Percentiles rank a stretch among this genome's conserved stretches.
phyloP scores from a whole-genome alignment of 148 eudicot genomes.

The Diospyros kaki region DNA sequence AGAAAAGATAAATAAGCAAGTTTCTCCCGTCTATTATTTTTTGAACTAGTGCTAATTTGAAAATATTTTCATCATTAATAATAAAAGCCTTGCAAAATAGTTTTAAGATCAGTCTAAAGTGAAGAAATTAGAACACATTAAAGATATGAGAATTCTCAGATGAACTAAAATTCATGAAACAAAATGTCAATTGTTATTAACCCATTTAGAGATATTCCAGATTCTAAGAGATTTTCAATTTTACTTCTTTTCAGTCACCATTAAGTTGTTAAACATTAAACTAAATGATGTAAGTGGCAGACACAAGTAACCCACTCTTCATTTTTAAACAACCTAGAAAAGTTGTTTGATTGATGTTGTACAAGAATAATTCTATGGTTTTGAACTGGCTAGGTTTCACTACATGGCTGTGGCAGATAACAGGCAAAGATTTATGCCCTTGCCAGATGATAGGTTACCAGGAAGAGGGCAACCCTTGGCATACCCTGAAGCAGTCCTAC shows the following conservation, averaged over 20 bases:
- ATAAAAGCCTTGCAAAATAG: too few species aligned
- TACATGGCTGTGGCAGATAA: slow-evolving; percentile 83
- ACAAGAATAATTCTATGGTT: background rate
- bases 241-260: too few species aligned
- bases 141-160: too few species aligned
- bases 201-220: too few species aligned
- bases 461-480: slow-evolving; percentile 67
- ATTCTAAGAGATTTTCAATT: too few species aligned
- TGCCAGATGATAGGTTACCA: slow-evolving; percentile 80
- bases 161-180: too few species aligned
- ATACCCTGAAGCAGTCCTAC: slow-evolving; percentile 82
- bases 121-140: too few species aligned
- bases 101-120: too few species aligned
- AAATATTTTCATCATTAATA: background rate
- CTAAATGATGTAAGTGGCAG: too few species aligned
- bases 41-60: background rate
- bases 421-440: slow-evolving; percentile 72
- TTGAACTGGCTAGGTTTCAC: slow-evolving; percentile 45
- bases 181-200: too few species aligned
- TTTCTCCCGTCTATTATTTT: background rate
- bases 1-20: slow-evolving; percentile 45
- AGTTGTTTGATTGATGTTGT: background rate
- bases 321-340: background rate
- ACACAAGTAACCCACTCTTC: too few species aligned
- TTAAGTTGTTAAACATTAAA: too few species aligned